Conservation (phyloP, 2,329 filamentous ascomycete genomes). For the Piedraia hortae region DNA sequence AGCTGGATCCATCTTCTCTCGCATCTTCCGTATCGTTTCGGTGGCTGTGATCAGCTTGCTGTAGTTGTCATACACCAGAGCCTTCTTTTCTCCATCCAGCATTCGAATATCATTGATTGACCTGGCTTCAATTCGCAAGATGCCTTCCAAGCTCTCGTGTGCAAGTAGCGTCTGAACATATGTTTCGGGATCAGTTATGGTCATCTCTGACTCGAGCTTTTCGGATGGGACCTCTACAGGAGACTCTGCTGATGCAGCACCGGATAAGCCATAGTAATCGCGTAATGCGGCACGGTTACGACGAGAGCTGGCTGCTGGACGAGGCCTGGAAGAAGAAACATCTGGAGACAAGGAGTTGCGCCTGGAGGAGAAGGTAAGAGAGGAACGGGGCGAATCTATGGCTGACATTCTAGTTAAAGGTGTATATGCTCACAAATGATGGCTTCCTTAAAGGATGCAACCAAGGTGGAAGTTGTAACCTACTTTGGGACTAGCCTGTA, state of each 20-base stretch:
- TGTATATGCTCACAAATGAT: no score
- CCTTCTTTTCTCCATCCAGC: slow-evolving; percentile 86
- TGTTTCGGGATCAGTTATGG: slow-evolving; percentile 42
- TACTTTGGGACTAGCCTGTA: no score
- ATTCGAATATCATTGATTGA: slow-evolving; percentile 56
- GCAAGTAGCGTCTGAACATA: slow-evolving; percentile 36
- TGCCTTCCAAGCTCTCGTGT: slow-evolving; percentile 35
- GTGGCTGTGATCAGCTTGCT: slow-evolving; percentile 90
- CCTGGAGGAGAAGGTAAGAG: slow-evolving; percentile 36
- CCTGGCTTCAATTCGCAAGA: slow-evolving; percentile 42
- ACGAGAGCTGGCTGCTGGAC: slow-evolving; percentile 14
- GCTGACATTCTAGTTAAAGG: no score
- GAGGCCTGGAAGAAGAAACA: slow-evolving; percentile 16
- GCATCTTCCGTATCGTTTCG: slow-evolving; percentile 80
- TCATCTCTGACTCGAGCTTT: slow-evolving; percentile 42
- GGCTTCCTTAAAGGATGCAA: no score
- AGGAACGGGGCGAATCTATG: slow-evolving; percentile 30
- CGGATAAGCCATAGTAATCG: slow-evolving; percentile 75
- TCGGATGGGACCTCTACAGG: slow-evolving; percentile 32
- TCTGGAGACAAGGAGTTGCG: slow-evolving; percentile 43
- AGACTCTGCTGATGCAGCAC: slow-evolving; percentile 13
- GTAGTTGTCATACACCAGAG: slow-evolving; percentile 94
- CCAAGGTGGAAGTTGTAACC: no score
- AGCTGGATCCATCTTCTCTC: slow-evolving; percentile 52
- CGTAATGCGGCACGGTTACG: slow-evolving; percentile 67